Conservation (phyloP, 1,284 basidiomycete genomes). For the Apiotrichum laibachii region DNA sequence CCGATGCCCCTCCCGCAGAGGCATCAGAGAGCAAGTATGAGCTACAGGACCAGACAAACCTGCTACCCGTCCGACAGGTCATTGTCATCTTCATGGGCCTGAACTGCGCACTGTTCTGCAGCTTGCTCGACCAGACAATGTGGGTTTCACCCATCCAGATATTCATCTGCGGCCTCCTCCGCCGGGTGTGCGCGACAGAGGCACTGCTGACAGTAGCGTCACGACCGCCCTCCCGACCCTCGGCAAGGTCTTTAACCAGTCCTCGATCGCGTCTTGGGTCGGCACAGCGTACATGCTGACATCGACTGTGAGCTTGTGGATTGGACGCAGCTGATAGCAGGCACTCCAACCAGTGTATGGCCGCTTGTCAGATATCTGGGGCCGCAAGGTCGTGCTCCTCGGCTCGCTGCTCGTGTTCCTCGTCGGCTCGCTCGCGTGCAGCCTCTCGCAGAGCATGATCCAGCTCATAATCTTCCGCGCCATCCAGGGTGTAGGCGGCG, state of each 20-base stretch:
- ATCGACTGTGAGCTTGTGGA: slow-evolving; percentile 8
- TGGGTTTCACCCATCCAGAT: slow-evolving; percentile 7
- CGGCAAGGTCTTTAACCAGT: slow-evolving; percentile 62
- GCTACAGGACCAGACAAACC: slow-evolving; percentile 69
- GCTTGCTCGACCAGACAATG: slow-evolving; percentile 53
- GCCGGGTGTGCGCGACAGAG: slow-evolving; percentile 30
- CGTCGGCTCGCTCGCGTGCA: slow-evolving; percentile 55
- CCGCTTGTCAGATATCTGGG: slow-evolving; percentile 70
- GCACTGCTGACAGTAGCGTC: slow-evolving; percentile 60
- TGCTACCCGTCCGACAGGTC: slow-evolving; percentile 64
- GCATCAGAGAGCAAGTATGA: slow-evolving; percentile 20
- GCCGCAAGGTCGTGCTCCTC: slow-evolving; percentile 59
- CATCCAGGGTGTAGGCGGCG: slow-evolving; percentile 31
- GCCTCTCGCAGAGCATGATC: slow-evolving; percentile 60
- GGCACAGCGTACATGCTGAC: slow-evolving; percentile 36
- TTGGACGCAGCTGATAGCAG: background rate
- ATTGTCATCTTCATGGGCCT: slow-evolving; percentile 62
- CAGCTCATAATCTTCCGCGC: slow-evolving; percentile 66
- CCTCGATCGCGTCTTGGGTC: slow-evolving; percentile 65
- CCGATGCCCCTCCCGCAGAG: background rate
- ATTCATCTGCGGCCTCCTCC: background rate
- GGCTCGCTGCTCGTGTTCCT: slow-evolving; percentile 60
- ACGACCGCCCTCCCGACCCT: slow-evolving; percentile 67
- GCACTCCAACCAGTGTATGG: slow-evolving; percentile 62
- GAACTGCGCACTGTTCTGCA: slow-evolving; percentile 54